A percentile compares a stretch with the other conserved stretches of the same genome.
These are phyloP conservation scores for Fusarium ramigenum DNA, from an alignment of 2,329 filamentous ascomycete genomes.

Conservation along the genomic window DNA sequence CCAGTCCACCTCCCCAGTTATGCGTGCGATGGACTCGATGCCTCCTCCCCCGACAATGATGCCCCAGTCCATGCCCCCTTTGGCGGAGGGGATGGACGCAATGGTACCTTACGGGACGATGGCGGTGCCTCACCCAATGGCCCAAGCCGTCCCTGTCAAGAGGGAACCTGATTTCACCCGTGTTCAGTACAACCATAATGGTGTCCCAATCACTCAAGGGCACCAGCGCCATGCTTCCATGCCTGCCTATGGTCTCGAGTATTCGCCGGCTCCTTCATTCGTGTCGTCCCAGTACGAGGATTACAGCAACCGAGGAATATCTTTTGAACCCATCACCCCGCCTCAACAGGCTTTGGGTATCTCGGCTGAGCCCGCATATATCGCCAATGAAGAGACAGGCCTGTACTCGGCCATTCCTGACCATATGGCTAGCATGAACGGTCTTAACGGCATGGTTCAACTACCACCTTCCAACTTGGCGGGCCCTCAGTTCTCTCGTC, in stretches of 20 bases:
- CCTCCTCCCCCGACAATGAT: conserved; percentile 90
- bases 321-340: conserved; percentile 95
- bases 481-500: conserved; percentile 80
- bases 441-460: conserved; percentile 89
- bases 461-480: conserved; percentile 86
- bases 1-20: conserved; percentile 86
- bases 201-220: conserved; percentile 81
- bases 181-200: conserved; percentile 91
- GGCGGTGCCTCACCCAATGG: conserved; percentile 73
- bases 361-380: conserved; percentile 90
- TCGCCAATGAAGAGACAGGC: conserved; percentile 96
- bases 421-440: conserved; percentile 75
- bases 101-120: conserved; percentile 77
- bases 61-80: conserved; percentile 64
- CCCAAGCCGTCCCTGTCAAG: conserved; percentile 79
- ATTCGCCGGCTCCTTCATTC: conserved; percentile 96
- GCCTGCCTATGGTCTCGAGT: conserved; percentile 93
- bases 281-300: conserved; percentile 99
- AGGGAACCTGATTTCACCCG: conserved; percentile 85
- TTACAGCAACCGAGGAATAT: conserved; percentile 95
- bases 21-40: conserved; percentile 93
- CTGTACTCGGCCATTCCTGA: conserved; percentile 96
- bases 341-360: conserved; percentile 88
- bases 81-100: conserved; percentile 73
- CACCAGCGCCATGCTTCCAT: conserved; percentile 98